Base-by-base conservation (phyloP, 2,329 filamentous ascomycete species). In the Botryotinia calthae region DNA sequence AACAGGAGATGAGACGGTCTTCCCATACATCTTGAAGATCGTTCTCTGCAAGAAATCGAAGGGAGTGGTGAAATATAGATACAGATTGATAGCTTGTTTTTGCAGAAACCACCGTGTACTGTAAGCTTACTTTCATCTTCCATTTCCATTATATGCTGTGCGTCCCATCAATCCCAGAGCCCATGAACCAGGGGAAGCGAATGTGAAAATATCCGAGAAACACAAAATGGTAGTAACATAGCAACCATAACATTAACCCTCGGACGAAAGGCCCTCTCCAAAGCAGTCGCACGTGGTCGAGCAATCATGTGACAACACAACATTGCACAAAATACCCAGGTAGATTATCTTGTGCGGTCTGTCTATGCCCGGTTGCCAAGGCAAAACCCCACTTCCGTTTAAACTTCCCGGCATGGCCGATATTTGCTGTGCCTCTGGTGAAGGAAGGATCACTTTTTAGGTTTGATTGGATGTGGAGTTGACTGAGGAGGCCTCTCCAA, bases 401-500 rank as follows among this genome's bases (percentile, higher is more conserved):
- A 44, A 14, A 66, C 63, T 37, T 37, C 46, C 22, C 63, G 63
- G 63, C 46, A 66, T 51, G 63, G 22, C 63, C 63, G 31, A 66
- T 37, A 37, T 66, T 51, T 66, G 31, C 7, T 51, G 46, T 66
- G 63, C 14, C 31, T 37, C 22, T 51, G 25, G 44, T 51, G 31
- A 31, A 40, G 42, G 31, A 31, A 40, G 63, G 46, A 66, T 66
- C 31, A 51, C 34, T 22, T 16, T 14, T 16, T 65, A 46, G 5
- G 63, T 65, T 48, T 65, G 44, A 66, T 66, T 66, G 31, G 31
- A 66, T 46, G 63, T 66, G 63, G 63, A 51, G 63, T 66, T 12
- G 31, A 51, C 18, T 66, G 63, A 51, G 44, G 34, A 66, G 14
- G 44, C 31, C 28, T 40, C 63, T 51, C 34, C 63, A 12, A 37